phyloP scores from a whole-genome alignment of 176 grass and related monocot species.

The Pontederia paniculata region DNA sequence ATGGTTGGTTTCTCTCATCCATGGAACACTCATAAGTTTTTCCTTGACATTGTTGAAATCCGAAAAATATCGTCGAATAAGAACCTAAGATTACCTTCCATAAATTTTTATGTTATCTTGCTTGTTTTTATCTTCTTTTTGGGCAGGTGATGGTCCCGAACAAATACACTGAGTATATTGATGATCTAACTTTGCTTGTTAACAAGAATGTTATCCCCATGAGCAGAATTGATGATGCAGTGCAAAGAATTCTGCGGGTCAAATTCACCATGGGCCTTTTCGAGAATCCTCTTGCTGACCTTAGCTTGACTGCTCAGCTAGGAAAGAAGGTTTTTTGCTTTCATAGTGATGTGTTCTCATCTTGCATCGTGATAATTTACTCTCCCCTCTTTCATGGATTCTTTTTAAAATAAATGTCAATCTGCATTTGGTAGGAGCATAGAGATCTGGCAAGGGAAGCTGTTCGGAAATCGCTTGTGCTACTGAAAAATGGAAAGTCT shows the following conservation, averaged over 20 bases:
- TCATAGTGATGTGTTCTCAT: not conserved
- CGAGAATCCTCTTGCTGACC: conserved; percentile 79
- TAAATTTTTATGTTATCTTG: not conserved
- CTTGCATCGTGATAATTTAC: not conserved
- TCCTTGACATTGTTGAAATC: not conserved
- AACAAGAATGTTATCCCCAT: conserved; percentile 52
- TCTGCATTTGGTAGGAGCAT: conserved; percentile 41
- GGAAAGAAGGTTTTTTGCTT: conserved; percentile 71
- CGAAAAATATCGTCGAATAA: not conserved
- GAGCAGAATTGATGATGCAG: conserved; percentile 91
- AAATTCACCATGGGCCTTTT: conserved; percentile 99
- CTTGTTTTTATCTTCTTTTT: not conserved
- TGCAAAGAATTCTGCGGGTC: conserved; percentile 75
- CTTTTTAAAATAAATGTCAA: not conserved
- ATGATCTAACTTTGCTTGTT: conserved; percentile 60
- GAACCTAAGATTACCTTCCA: not conserved
- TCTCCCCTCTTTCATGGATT: not conserved
- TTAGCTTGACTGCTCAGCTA: conserved; percentile 72
- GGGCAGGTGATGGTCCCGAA: conserved; percentile 76
- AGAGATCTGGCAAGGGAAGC: conserved; percentile 94
- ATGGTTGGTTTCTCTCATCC: conserved; percentile 41
- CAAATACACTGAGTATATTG: conserved; percentile 64
- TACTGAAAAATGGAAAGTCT: conserved; percentile 85
- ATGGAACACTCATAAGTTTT: not conserved
- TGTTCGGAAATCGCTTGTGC: conserved; percentile 90